phyloP scores from a whole-genome alignment of 345 rosid genomes.

The Erysimum cheiranthoides region DNA sequence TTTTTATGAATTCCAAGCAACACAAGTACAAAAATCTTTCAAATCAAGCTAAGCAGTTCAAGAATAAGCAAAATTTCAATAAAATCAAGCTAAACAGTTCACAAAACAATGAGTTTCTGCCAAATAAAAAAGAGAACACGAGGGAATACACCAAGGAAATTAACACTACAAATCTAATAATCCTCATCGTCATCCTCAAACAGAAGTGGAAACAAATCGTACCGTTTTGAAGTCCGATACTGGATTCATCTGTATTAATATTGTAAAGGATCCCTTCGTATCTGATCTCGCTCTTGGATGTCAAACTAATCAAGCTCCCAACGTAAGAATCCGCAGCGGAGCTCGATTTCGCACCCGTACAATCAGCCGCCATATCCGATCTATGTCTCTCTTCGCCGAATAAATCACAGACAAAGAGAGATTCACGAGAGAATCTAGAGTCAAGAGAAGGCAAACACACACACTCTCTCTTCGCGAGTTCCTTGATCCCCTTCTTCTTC shows the following conservation, averaged over 20 bases:
- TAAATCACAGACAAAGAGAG: slow-evolving; percentile 34
- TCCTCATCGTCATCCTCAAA: neutral
- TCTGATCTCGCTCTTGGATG: slow-evolving; percentile 95
- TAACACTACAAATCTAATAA: neutral
- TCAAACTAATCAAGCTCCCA: slow-evolving; percentile 94
- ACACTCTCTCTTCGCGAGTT: slow-evolving; percentile 30
- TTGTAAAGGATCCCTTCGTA: slow-evolving; percentile 91
- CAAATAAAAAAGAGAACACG: neutral
- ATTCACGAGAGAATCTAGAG: slow-evolving; percentile 15
- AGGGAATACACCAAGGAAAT: neutral
- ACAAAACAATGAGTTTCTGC: neutral
- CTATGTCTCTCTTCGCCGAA: slow-evolving; percentile 34
- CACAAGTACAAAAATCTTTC: neutral
- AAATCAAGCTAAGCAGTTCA: slow-evolving; percentile 19
- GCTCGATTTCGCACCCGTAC: slow-evolving; percentile 59
- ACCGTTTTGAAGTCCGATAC: slow-evolving; percentile 90
- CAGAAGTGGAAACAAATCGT: slow-evolving; percentile 3
- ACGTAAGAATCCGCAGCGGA: slow-evolving; percentile 87
- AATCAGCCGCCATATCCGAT: slow-evolving; percentile 67
- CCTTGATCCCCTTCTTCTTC: slow-evolving; percentile 24
- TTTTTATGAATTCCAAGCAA: neutral
- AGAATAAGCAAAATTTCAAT: neutral
- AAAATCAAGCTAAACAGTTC: too few relatives aligned
- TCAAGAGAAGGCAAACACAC: slow-evolving; percentile 16
- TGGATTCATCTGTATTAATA: slow-evolving; percentile 93